Evolutionary conservation across 768 basidiomycete genomes (phyloP).

Genomic region (Pleurotus tuoliensis): DNA sequence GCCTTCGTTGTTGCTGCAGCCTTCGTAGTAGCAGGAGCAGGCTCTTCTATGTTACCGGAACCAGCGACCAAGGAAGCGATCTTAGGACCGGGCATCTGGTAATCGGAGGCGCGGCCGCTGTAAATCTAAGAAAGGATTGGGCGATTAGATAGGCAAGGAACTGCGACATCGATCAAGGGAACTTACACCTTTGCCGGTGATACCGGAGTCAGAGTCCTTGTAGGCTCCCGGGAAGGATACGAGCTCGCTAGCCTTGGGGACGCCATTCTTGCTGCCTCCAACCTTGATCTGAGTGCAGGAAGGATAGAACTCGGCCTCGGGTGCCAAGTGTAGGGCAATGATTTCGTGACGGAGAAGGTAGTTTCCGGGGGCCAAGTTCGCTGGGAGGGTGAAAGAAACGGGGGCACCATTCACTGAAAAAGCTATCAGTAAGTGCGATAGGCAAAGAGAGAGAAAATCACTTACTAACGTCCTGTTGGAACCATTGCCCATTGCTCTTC

Average conservation of each 20-base stretch:
- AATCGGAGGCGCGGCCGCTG: conserved; percentile 20
- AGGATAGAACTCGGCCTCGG: conserved; percentile 58
- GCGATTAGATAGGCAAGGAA: neutral
- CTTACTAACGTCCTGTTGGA: conserved; percentile 51
- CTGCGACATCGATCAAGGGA: neutral
- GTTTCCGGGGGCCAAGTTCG: conserved; percentile 38
- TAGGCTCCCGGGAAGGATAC: conserved; percentile 54
- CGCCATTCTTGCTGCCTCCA: conserved; percentile 32
- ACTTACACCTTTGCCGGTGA: conserved; percentile 39
- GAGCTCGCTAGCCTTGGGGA: conserved; percentile 28
- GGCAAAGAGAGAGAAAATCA: conserved; percentile 6
- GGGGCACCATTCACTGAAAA: conserved; percentile 10
- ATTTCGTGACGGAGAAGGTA: conserved; percentile 58
- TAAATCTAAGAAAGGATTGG: conserved; percentile 19
- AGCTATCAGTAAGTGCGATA: neutral
- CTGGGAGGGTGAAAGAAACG: conserved; percentile 30
- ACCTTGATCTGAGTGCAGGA: conserved; percentile 44
- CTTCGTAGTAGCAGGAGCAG: neutral
- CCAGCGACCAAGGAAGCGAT: conserved; percentile 37
- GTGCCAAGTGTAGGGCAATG: conserved; percentile 50
- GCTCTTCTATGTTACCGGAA: neutral
- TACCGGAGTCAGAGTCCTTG: conserved; percentile 48
- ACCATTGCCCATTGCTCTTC: conserved; percentile 39
- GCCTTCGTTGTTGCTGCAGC: neutral
- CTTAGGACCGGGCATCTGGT: conserved; percentile 50